These are phyloP conservation scores for Penicillium sp. DNA, from an alignment of 2,329 filamentous ascomycete genomes.

Conservation along the genomic window DNA sequence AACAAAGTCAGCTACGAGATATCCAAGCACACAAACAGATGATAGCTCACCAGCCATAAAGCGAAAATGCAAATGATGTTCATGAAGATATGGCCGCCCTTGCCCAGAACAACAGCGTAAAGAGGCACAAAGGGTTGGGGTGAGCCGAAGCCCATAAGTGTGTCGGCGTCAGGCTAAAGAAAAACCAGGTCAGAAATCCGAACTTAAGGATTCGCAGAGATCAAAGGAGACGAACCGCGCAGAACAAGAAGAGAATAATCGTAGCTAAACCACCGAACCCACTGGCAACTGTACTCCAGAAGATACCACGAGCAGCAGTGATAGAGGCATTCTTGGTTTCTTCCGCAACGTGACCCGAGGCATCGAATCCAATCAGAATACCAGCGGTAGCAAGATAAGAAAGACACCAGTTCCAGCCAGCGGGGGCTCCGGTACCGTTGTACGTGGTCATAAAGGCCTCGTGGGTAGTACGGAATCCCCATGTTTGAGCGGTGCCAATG, in stretches of 20 bases:
- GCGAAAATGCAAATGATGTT: slow-evolving; percentile 51
- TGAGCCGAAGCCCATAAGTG: slow-evolving; percentile 54
- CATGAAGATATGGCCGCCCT: slow-evolving; percentile 61
- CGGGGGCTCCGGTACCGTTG: slow-evolving; percentile 57
- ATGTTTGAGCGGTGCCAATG: slow-evolving; percentile 56
- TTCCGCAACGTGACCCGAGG: slow-evolving; percentile 61
- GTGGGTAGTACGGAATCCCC: slow-evolving; percentile 59
- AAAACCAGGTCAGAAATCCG: slow-evolving; percentile 5
- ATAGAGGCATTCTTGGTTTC: slow-evolving; percentile 60
- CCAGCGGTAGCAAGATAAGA: slow-evolving; percentile 62
- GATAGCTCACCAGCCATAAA: slow-evolving; percentile 23
- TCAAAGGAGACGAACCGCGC: slow-evolving; percentile 34
- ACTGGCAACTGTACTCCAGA: slow-evolving; percentile 60
- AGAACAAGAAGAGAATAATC: slow-evolving; percentile 62
- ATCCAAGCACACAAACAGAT: neutral
- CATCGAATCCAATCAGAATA: slow-evolving; percentile 62
- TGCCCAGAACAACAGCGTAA: slow-evolving; percentile 57
- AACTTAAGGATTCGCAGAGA: too few relatives aligned
- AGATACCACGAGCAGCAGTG: slow-evolving; percentile 59
- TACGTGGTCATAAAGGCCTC: slow-evolving; percentile 63
- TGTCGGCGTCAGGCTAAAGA: slow-evolving; percentile 52
- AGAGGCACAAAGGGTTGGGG: slow-evolving; percentile 61
- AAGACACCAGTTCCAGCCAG: slow-evolving; percentile 64
- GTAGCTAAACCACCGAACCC: slow-evolving; percentile 56
- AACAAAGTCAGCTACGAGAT: neutral